Base-by-base conservation (phyloP, 2,329 filamentous ascomycete genomes). In the Juglanconis juglandina region DNA sequence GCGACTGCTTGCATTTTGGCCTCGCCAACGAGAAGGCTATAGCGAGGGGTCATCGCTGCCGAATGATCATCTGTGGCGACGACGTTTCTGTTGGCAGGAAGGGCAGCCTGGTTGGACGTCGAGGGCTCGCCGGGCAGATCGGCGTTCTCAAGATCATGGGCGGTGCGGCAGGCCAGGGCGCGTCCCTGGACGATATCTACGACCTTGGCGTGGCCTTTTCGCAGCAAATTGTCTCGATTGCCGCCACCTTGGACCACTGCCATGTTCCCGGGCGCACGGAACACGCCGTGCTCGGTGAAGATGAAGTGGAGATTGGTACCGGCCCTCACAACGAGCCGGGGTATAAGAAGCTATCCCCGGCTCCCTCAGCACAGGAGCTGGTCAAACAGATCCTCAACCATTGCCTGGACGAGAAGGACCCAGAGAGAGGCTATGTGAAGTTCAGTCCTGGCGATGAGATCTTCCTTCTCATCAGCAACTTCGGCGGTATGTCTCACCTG, bases 311-410 rank as follows among this genome's bases (percentile, higher is more conserved):
- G 69, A 76, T 88, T n/a, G 86, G 87, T 3, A 87, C 86, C 30
- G 86, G 87, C 0, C 85, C 85, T 13, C 87, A 89, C 69, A 88
- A 88, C 67, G 86, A 89, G 70, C 86, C 86, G 0, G 86, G 81
- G 0, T 81, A 85, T 67, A 77, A 76, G 67, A 84, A 83, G 69
- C 67, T 87, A 17, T 81, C 80, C 0, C 85, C 82, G 0, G 75
- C 72, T 0, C 82, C 80, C 3, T 73, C 79, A 8, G 74, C 79
- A 1, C 71, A 77, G 33, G 80, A 78, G 9, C 73, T 86, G 37
- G 76, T 85, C 56, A 79, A 80, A 67, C 81, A 80, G 51, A 82
- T 91, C 70, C 75, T 91, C 30, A 77, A 74, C 33, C 74, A 86
- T 77, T 86, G 77, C 63, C 74, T 91, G 7, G 83, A 90, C 66